Conservation (phyloP, 257 asterid species). For the Petrea volubilis region DNA sequence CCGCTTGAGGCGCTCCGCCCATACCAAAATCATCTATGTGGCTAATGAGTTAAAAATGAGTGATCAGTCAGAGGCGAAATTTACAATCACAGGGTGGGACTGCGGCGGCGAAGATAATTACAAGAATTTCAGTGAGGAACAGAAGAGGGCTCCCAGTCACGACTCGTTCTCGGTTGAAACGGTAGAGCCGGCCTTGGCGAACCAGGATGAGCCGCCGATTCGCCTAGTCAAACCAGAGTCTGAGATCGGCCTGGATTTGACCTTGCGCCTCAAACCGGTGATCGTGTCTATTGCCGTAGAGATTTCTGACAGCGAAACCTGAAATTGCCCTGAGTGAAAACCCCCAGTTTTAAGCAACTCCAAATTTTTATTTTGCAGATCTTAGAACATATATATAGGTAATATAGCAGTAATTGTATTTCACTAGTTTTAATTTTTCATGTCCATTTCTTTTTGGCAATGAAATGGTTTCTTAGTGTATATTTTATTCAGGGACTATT, state of each 20-base stretch:
- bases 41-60: conserved; percentile 9
- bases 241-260: conserved; percentile 31
- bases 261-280: conserved; percentile 22
- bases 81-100: conserved; percentile 79
- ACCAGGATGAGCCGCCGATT: conserved; percentile 21
- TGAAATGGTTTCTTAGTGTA: neutral
- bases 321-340: neutral
- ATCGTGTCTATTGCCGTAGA: conserved; percentile 27
- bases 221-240: conserved; percentile 40
- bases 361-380: neutral
- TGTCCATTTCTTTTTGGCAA: conserved; percentile 1
- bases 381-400: neutral
- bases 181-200: conserved; percentile 53
- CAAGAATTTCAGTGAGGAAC: conserved; percentile 19
- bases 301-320: conserved; percentile 38
- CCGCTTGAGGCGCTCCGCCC: conserved; percentile 47
- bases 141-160: conserved; percentile 52
- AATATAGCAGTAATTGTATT: conserved; percentile 10
- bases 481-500: too few species aligned
- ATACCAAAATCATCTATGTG: neutral
- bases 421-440: neutral
- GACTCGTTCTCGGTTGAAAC: conserved; percentile 67
- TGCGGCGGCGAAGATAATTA: conserved; percentile 13
- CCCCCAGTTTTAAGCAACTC: conserved; percentile 5
- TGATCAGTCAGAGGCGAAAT: conserved; percentile 47